phyloP scores from a whole-genome alignment of 768 basidiomycete genomes.

The Tricholoma saponaceum region DNA sequence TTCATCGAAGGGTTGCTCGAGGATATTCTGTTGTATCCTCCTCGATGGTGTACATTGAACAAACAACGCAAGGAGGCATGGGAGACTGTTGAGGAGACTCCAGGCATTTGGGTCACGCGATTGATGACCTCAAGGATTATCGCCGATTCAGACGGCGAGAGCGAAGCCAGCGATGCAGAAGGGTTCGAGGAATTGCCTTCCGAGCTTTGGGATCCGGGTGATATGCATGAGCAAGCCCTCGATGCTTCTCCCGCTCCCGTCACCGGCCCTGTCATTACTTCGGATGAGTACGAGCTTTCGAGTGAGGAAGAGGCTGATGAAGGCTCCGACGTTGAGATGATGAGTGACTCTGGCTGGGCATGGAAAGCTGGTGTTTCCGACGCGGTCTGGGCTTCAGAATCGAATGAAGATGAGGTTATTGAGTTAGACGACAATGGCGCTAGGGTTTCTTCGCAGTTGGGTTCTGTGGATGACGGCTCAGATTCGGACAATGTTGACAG shows the following conservation, averaged over 20 bases:
- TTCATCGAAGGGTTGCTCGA: slow-evolving; percentile 31
- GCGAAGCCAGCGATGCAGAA: background rate
- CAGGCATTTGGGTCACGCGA: slow-evolving; percentile 29
- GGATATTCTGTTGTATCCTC: slow-evolving; percentile 25
- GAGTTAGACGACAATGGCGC: background rate
- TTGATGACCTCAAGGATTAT: background rate
- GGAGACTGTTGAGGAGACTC: slow-evolving; percentile 26
- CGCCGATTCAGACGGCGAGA: background rate
- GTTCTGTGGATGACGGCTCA: background rate
- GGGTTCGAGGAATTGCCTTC: background rate
- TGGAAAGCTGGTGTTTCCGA: background rate
- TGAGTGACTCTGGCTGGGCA: background rate
- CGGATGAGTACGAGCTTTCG: background rate
- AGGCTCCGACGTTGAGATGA: background rate
- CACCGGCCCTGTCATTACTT: background rate
- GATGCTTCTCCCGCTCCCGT: background rate
- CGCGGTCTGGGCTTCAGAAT: background rate
- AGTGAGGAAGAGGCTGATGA: background rate
- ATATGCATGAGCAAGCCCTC: background rate
- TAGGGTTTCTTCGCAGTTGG: background rate
- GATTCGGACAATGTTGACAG: background rate
- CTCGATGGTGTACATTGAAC: background rate
- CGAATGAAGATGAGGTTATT: background rate
- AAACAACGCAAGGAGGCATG: slow-evolving; percentile 11
- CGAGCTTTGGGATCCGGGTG: background rate